phyloP scores from a whole-genome alignment of 805 yeast genomes.

The Saccharomycopsis guyanensis region DNA sequence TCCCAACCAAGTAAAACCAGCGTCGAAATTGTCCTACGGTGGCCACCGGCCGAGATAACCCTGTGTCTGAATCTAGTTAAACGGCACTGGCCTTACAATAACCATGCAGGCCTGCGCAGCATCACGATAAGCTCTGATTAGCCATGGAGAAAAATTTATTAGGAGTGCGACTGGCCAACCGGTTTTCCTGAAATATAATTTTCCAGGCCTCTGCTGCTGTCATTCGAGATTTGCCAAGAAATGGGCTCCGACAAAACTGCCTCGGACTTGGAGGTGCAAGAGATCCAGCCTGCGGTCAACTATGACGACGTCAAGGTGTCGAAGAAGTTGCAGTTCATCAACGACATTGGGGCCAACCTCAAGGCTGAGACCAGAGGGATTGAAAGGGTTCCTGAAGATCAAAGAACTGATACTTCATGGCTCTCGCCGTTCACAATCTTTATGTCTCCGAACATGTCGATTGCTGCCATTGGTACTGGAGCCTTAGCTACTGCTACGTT shows the following conservation, averaged over 20 bases:
- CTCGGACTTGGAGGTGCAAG: not conserved
- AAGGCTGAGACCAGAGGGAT: conserved; percentile 64
- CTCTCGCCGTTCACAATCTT: conserved; percentile 79
- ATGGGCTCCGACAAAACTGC: not conserved
- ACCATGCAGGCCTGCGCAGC: too few species aligned
- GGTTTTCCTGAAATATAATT: too few species aligned
- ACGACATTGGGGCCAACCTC: conserved; percentile 8
- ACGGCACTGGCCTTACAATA: too few species aligned
- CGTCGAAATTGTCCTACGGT: too few species aligned
- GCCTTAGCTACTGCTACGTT: conserved; percentile 58
- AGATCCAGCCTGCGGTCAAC: not conserved
- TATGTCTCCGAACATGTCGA: conserved; percentile 83
- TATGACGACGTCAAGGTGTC: not conserved
- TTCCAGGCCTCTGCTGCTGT: too few species aligned
- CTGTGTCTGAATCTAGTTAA: too few species aligned
- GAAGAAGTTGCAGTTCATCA: conserved; percentile 4
- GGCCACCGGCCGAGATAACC: too few species aligned
- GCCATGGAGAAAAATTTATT: too few species aligned
- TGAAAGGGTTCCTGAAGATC: conserved; percentile 72
- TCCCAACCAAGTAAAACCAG: too few species aligned
- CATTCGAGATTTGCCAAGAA: too few species aligned
- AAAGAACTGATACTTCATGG: conserved; percentile 59
- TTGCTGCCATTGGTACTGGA: conserved; percentile 78
- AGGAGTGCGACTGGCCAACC: too few species aligned
- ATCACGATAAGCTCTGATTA: too few species aligned